Conservation (phyloP, 2,329 filamentous ascomycete species). For the Cladosporium sp. region DNA sequence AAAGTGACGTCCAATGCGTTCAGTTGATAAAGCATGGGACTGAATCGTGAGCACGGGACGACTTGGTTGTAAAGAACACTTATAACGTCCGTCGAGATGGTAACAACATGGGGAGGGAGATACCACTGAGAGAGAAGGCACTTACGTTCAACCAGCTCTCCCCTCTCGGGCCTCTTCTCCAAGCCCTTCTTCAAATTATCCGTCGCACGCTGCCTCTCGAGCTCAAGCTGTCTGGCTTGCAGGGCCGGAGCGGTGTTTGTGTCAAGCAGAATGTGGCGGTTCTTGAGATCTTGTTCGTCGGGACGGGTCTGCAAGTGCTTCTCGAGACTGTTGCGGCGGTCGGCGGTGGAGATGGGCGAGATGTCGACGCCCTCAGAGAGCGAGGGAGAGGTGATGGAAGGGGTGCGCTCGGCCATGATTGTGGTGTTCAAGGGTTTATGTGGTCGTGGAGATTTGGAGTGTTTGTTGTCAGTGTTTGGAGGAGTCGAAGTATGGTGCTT, state of each 20-base stretch:
- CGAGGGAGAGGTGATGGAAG: slow-evolving; percentile 5
- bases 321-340: slow-evolving; percentile 32
- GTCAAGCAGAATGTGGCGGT: slow-evolving; percentile 67
- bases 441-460: neutral
- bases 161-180: slow-evolving; percentile 65
- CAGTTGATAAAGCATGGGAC: neutral
- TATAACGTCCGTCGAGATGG: too few species aligned
- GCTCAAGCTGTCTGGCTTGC: slow-evolving; percentile 62
- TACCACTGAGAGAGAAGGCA: slow-evolving; percentile 22
- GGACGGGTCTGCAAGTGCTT: slow-evolving; percentile 48
- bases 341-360: slow-evolving; percentile 27
- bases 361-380: slow-evolving; percentile 23
- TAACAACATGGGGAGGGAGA: too few species aligned
- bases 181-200: slow-evolving; percentile 67
- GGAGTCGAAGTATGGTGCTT: neutral
- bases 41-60: neutral
- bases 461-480: neutral
- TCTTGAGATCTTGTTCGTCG: slow-evolving; percentile 64
- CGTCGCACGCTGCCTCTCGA: slow-evolving; percentile 64
- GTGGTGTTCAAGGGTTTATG: neutral
- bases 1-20: neutral
- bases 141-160: slow-evolving; percentile 78
- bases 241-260: slow-evolving; percentile 69
- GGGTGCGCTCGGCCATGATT: slow-evolving; percentile 1
- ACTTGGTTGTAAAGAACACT: too few species aligned